Percentiles rank a stretch among this genome's conserved stretches.
Evolutionary conservation across 805 yeast species (phyloP).

Genomic region (Yarrowia bubula): DNA sequence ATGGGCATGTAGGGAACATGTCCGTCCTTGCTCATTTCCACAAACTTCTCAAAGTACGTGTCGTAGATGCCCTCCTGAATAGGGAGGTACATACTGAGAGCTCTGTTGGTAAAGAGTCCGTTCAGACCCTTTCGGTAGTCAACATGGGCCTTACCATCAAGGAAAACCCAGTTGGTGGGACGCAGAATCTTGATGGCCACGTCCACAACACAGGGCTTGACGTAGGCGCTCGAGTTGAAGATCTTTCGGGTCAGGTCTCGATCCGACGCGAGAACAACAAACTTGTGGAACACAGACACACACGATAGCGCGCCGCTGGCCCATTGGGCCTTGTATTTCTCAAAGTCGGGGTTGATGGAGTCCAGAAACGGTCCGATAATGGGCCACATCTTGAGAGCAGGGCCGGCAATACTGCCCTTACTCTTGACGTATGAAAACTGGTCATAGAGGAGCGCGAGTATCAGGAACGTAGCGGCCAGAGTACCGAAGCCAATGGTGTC

Average conservation of each 20-base stretch:
- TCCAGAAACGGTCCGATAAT: slow-evolving; percentile 95
- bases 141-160: slow-evolving; percentile 92
- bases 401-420: slow-evolving; percentile 92
- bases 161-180: slow-evolving; percentile 96
- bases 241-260: slow-evolving; percentile 88
- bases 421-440: slow-evolving; percentile 67
- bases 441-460: slow-evolving; percentile 37
- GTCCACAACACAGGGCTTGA: slow-evolving; percentile 97
- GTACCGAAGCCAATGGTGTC: slow-evolving; percentile 25
- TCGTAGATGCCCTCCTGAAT: slow-evolving; percentile 83
- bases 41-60: slow-evolving; percentile 66
- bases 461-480: slow-evolving; percentile 27
- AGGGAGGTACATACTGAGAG: slow-evolving; percentile 81
- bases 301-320: slow-evolving; percentile 90
- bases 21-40: slow-evolving; percentile 56
- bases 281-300: slow-evolving; percentile 96
- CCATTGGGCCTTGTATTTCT: slow-evolving; percentile 92
- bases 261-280: slow-evolving; percentile 87
- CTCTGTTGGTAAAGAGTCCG: slow-evolving; percentile 81
- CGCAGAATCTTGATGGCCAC: slow-evolving; percentile 91
- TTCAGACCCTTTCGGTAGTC: slow-evolving; percentile 91
- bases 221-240: slow-evolving; percentile 78
- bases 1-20: slow-evolving; percentile 83
- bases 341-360: slow-evolving; percentile 91
- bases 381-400: slow-evolving; percentile 84